Percentiles rank a stretch among this genome's conserved stretches.
phyloP scores from a whole-genome alignment of 2,329 filamentous ascomycete species.

The Coniochaeta ligniaria region DNA sequence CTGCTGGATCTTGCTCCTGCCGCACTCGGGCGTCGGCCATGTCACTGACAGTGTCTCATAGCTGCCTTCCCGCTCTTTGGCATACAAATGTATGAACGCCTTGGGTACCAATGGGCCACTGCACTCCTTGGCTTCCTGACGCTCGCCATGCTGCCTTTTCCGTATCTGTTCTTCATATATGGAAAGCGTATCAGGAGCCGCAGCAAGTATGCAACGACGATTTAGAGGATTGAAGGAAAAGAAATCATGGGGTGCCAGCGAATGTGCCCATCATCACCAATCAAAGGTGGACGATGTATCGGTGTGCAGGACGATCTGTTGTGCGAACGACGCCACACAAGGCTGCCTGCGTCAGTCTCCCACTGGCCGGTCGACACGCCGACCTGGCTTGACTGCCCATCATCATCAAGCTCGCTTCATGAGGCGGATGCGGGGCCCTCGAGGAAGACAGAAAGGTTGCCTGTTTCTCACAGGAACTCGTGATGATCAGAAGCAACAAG shows the following conservation, averaged over 20 bases:
- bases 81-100: constrained; percentile 60
- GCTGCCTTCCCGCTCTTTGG: constrained; percentile 73
- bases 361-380: not conserved
- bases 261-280: not conserved
- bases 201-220: constrained; percentile 42
- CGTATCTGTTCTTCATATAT: constrained; percentile 54
- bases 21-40: not conserved
- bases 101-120: constrained; percentile 66
- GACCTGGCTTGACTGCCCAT: not conserved
- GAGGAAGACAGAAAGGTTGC: not conserved
- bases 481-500: not conserved
- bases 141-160: constrained; percentile 56
- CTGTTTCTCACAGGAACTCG: not conserved
- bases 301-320: not conserved
- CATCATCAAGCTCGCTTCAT: not conserved
- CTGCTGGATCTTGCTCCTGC: constrained; percentile 11
- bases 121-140: constrained; percentile 55
- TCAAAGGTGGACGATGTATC: not conserved
- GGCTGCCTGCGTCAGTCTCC: not conserved
- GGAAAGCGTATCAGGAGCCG: constrained; percentile 48
- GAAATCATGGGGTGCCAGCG: not conserved
- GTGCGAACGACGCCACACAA: constrained; percentile 2
- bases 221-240: not conserved
- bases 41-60: constrained; percentile 15
- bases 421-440: not conserved